Evolutionary conservation across 495 filamentous ascomycete species (phyloP), one percentile per base, ranked within the genome.

Genomic region (Xeromyces bisporus): DNA sequence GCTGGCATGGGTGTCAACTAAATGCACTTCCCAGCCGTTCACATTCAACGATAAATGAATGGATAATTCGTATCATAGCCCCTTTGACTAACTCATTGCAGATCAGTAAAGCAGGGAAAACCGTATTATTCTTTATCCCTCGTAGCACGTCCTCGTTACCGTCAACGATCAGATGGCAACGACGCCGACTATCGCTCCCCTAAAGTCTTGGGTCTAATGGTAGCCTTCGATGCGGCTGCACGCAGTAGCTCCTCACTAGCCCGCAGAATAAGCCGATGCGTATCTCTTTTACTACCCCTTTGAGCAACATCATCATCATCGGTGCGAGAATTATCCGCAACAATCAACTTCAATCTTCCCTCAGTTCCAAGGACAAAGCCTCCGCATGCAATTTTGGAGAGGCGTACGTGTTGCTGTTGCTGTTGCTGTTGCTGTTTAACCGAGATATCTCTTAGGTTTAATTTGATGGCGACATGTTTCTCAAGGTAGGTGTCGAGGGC

Each of bases 281-380:
- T 38, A 15, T 31, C 30, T 14, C 13, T 15, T 15, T n/a, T 12
- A 17, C 8, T 5, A 14, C 31, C 42, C 7, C 18, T 37, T 15
- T 39, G 28, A 23, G 44, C 41, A 28, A 23, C 41, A 10, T 46
- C 43, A 15, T 34, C 43, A n/a, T n/a, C n/a, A n/a, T n/a, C n/a
- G n/a, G n/a, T n/a, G n/a, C n/a, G n/a, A n/a, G n/a, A n/a, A 18
- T 37, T 48, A 15, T 35, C 39, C 18, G 46, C 41, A 9, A 46
- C 50, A 46, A 62, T 53, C 11, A 73, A 32, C 48, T 74, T 74
- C 33, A 69, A 41, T 34, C 53, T 64, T 7, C 69, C 59, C 6
- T 71, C 69, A 5, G 38, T 46, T 3, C 62, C 64, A 13, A 73
- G 15, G 15, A 67, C 58, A 48, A 72, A 74, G 23, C 56, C 61